Evolutionary conservation across 2,329 filamentous ascomycete genomes (phyloP).

Genomic region (Cytospora chrysosperma): DNA sequence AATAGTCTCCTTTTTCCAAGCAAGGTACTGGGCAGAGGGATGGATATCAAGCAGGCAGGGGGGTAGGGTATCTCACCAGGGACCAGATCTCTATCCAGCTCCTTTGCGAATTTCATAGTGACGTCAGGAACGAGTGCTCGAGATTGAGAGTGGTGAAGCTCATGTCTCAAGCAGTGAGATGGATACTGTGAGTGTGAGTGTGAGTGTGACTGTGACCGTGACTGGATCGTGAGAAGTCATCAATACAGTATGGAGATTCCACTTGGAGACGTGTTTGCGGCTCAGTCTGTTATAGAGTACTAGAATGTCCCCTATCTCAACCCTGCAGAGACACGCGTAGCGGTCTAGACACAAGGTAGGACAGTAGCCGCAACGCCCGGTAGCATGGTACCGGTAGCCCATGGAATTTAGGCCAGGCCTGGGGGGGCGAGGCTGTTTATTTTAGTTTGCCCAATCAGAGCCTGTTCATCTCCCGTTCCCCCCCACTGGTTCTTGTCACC

Average conservation of each 20-base stretch:
- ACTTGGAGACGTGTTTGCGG: neutral
- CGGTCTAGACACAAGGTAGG: neutral
- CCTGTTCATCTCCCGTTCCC: neutral
- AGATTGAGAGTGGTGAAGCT: neutral
- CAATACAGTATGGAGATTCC: neutral
- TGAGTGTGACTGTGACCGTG: neutral
- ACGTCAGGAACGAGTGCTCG: constrained; percentile 30
- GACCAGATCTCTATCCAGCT: constrained; percentile 83
- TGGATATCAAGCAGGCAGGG: neutral
- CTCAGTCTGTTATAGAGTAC: too few relatives aligned
- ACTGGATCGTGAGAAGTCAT: neutral
- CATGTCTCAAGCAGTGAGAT: neutral
- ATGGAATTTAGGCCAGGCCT: too few relatives aligned
- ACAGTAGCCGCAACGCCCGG: neutral
- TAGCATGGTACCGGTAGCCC: too few relatives aligned
- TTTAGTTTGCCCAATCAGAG: neutral
- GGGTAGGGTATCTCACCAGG: constrained; percentile 55
- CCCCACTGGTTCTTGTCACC: neutral
- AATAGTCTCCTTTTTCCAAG: neutral
- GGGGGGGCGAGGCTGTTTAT: neutral
- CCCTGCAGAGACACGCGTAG: neutral
- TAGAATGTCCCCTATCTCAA: neutral
- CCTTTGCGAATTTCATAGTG: constrained; percentile 67
- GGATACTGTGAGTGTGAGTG: too few relatives aligned
- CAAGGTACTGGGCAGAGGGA: neutral